A percentile compares a stretch with the other conserved stretches of the same genome.
Evolutionary conservation across 2,329 filamentous ascomycete genomes (phyloP).

Genomic region (Diplodia scrobiculata): DNA sequence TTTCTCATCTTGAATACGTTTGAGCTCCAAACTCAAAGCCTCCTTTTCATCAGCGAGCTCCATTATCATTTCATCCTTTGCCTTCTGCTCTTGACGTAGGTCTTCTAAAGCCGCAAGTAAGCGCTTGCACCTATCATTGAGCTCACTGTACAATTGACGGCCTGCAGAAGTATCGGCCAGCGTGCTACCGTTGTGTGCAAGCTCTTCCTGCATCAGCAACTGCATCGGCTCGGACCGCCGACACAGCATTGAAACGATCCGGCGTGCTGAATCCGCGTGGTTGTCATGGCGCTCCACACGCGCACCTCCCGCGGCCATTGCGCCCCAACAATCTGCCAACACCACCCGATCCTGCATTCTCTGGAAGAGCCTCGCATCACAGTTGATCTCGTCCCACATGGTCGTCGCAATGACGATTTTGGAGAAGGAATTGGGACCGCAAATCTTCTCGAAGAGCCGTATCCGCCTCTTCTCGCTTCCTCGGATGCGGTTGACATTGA

Average conservation of each 20-base stretch:
- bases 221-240: not conserved
- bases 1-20: not conserved
- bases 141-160: not conserved
- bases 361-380: not conserved
- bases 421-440: not conserved
- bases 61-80: not conserved
- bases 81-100: not conserved
- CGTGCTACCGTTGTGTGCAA: not conserved
- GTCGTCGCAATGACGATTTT: not conserved
- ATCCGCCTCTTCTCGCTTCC: not conserved
- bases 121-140: not conserved
- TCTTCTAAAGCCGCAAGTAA: not conserved
- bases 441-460: not conserved
- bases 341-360: not conserved
- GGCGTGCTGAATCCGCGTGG: not conserved
- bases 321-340: not conserved
- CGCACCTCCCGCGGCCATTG: not conserved
- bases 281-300: not conserved
- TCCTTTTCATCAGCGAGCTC: not conserved
- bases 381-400: not conserved
- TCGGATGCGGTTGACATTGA: not conserved
- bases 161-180: not conserved
- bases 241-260: not conserved
- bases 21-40: not conserved
- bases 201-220: not conserved